These are phyloP conservation scores for Leishmania lainsoni DNA, from an alignment of 208 protist species.

Conservation along the genomic window DNA sequence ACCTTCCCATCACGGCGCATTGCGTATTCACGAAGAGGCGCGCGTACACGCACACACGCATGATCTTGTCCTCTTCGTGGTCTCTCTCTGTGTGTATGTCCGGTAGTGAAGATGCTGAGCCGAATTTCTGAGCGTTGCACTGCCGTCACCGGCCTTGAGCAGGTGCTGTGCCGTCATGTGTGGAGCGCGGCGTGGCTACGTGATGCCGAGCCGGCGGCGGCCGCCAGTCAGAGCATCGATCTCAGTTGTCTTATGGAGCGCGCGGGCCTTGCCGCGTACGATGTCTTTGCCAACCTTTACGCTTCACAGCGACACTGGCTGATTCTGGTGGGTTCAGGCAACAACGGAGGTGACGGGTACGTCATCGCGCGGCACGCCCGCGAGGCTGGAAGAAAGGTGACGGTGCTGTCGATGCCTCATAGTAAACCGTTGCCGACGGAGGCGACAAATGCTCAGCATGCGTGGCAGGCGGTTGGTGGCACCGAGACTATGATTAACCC, in stretches of 20 bases:
- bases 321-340: conserved; percentile 79
- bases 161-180: conserved; percentile 29
- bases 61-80: conserved; percentile 5
- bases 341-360: conserved; percentile 90
- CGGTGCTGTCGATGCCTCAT: conserved; percentile 60
- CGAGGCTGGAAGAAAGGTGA: conserved; percentile 41
- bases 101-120: conserved; percentile 11
- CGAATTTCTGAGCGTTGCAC: conserved; percentile 30
- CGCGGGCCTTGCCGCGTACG: conserved; percentile 62
- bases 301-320: conserved; percentile 52
- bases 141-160: conserved; percentile 25
- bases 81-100: conserved; percentile 11
- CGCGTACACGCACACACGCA: neutral
- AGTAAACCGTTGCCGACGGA: conserved; percentile 60
- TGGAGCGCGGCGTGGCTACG: conserved; percentile 81
- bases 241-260: conserved; percentile 75
- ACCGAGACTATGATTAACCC: conserved; percentile 16
- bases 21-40: neutral
- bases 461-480: conserved; percentile 44
- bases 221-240: conserved; percentile 47
- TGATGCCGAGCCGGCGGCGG: conserved; percentile 60
- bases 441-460: conserved; percentile 46
- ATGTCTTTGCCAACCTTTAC: conserved; percentile 47
- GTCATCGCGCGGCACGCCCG: conserved; percentile 69
- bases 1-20: too few relatives aligned